Base-by-base conservation (phyloP, 805 yeast genomes). In the Candida hungchunana region DNA sequence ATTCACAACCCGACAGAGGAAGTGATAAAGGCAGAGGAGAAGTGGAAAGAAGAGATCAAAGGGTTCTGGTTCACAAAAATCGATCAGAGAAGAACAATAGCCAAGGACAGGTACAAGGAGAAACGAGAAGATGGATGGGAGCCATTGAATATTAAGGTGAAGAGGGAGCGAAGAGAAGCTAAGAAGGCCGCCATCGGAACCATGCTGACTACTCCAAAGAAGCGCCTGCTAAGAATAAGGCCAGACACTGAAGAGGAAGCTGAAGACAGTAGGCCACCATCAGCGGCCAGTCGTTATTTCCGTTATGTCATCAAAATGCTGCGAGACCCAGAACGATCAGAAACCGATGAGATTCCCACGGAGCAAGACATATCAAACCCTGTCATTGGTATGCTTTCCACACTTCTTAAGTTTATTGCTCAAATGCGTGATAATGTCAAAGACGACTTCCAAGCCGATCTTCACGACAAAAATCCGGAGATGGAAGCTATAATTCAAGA, bases 101-200 rank as follows among this genome's bases (percentile, higher is more conserved):
- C 39, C 4, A 30, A 30, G 27, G 31, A 26, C 9, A 16, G 13
- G 21, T 36, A 36, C 19, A 11, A 30, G n/a, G 23, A 16, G 29
- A 30, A 36, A 28, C 25, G 23, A 21, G 15, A 21, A 10, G 20
- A 21, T 4, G 29, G 32, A 6, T 29, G 32, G 32, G 18, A 6
- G 5, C 12, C 32, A 15, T 6, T 29, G 32, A 29, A 11, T 6
- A 7, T 11, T 12, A 12, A 9, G 11, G 24, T 9, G 11, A 9
- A 9, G 22, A 28, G n/a, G 22, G 18, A 19, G 22, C 11, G 22
- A 19, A 17, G 14, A 28, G 14, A 18, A 17, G 9, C 22, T 12
- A 18, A 15, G n/a, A 5, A 16, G 22, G 22, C 24, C 24, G 12
- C 24, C 24, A 9, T n/a, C n/a, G n/a, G n/a, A n/a, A n/a, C n/a